Evolutionary conservation across 352 stramenopile species (phyloP).

Genomic region (Pythium aquatile): DNA sequence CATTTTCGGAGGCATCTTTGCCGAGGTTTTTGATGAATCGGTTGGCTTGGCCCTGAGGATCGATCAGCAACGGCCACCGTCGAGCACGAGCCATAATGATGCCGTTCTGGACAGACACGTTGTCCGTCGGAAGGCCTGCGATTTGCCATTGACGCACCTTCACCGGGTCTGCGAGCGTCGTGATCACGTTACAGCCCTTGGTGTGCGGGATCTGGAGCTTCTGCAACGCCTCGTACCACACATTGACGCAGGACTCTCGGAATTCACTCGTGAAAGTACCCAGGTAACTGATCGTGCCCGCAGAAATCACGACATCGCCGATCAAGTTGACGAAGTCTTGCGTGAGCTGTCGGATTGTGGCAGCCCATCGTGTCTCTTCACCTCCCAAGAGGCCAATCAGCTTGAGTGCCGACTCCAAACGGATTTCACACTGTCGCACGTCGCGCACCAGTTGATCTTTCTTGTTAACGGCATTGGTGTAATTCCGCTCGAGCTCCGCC

Average conservation of each 20-base stretch:
- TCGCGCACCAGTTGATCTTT: constrained; percentile 83
- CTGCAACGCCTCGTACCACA: constrained; percentile 82
- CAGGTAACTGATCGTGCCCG: constrained; percentile 92
- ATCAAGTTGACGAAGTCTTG: constrained; percentile 87
- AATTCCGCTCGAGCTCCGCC: constrained; percentile 88
- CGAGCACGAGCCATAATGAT: constrained; percentile 91
- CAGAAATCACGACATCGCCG: constrained; percentile 90
- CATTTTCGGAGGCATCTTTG: constrained; percentile 82
- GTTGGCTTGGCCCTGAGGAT: constrained; percentile 92
- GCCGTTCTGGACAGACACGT: constrained; percentile 91
- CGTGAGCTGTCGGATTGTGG: constrained; percentile 80
- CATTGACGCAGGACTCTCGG: constrained; percentile 74
- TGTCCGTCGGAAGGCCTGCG: constrained; percentile 88
- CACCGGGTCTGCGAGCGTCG: constrained; percentile 89
- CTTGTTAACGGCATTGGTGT: constrained; percentile 85
- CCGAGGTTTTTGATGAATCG: constrained; percentile 93
- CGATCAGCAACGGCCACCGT: constrained; percentile 90
- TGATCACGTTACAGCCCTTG: constrained; percentile 81
- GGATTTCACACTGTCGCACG: constrained; percentile 81
- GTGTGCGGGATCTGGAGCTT: constrained; percentile 81
- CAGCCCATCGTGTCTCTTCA: constrained; percentile 88
- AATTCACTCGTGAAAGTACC: constrained; percentile 94
- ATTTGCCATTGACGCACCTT: constrained; percentile 91
- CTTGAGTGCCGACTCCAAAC: constrained; percentile 88
- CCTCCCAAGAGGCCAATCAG: constrained; percentile 89